A percentile compares a stretch with the other conserved stretches of the same genome.
These are phyloP conservation scores for Phytophthora citrophthora DNA, from an alignment of 352 stramenopile species.

Conservation along the genomic window DNA sequence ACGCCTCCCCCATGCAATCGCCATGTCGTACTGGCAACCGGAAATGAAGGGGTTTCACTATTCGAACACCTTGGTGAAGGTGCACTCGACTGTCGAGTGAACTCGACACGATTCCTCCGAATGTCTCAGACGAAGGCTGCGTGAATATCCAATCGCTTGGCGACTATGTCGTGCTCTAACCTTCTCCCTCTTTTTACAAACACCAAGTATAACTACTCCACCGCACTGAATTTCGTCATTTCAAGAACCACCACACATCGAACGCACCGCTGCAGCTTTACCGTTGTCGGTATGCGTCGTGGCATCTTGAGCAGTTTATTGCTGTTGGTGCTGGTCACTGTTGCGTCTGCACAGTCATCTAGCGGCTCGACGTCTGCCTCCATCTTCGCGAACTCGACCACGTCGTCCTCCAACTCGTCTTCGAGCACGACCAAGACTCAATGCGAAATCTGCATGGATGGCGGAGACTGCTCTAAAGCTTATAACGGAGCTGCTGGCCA, in stretches of 20 bases:
- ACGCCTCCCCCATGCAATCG: slow-evolving; percentile 65
- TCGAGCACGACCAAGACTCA: slow-evolving; percentile 23
- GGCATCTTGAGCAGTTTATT: slow-evolving; percentile 3
- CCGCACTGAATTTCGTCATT: slow-evolving; percentile 11
- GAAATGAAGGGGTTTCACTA: slow-evolving; percentile 24
- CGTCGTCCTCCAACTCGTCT: slow-evolving; percentile 12
- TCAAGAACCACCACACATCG: not conserved
- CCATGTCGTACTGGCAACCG: slow-evolving; percentile 20
- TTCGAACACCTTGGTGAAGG: not conserved
- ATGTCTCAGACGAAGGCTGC: too few species aligned
- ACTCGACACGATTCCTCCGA: too few species aligned
- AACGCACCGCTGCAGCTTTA: not conserved
- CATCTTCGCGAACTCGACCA: slow-evolving; percentile 31
- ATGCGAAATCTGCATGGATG: slow-evolving; percentile 65
- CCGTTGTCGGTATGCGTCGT: slow-evolving; percentile 2
- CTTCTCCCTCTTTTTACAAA: not conserved
- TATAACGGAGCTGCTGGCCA: slow-evolving; percentile 50
- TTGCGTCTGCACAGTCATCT: slow-evolving; percentile 20
- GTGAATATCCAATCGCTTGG: too few species aligned
- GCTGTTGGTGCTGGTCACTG: slow-evolving; percentile 8
- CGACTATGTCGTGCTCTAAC: not conserved
- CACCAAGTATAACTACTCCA: slow-evolving; percentile 1
- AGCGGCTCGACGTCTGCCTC: slow-evolving; percentile 25
- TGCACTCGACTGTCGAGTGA: too few species aligned
- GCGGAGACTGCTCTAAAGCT: slow-evolving; percentile 51